Evolutionary conservation across 1,139 yeast species (phyloP).

Genomic region (Wickerhamomyces sp.): DNA sequence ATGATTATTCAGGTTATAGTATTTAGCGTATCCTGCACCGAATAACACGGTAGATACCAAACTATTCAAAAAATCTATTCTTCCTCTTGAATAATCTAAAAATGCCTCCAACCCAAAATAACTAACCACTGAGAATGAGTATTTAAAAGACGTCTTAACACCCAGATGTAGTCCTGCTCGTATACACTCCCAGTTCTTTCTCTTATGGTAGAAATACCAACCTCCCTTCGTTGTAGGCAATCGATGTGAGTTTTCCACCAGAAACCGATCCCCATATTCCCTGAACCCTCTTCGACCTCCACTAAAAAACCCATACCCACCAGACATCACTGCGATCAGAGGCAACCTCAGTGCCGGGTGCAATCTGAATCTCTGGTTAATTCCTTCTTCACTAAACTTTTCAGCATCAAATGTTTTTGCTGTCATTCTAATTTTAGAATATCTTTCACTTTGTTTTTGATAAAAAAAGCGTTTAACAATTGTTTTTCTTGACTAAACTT

Average conservation of each 20-base stretch:
- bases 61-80: slow-evolving; percentile 60
- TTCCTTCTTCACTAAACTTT: not conserved
- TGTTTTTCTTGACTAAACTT: not conserved
- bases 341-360: slow-evolving; percentile 36
- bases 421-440: not conserved
- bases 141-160: slow-evolving; percentile 39
- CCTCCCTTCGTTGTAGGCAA: slow-evolving; percentile 77
- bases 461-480: not conserved
- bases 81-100: slow-evolving; percentile 51
- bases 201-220: slow-evolving; percentile 86
- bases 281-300: slow-evolving; percentile 66
- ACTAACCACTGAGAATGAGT: slow-evolving; percentile 42
- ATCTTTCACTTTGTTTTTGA: not conserved
- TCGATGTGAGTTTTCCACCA: slow-evolving; percentile 81
- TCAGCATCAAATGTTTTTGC: not conserved
- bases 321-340: slow-evolving; percentile 35
- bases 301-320: slow-evolving; percentile 51
- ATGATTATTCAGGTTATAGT: slow-evolving; percentile 38
- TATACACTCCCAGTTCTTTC: slow-evolving; percentile 74
- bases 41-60: slow-evolving; percentile 48
- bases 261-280: slow-evolving; percentile 51
- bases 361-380: slow-evolving; percentile 34
- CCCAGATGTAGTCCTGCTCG: slow-evolving; percentile 49
- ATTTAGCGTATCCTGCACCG: slow-evolving; percentile 49
- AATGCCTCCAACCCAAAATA: slow-evolving; percentile 61